These are phyloP conservation scores for Quercus ilex DNA, from an alignment of 306 rosid genomes.

Conservation along the genomic window DNA sequence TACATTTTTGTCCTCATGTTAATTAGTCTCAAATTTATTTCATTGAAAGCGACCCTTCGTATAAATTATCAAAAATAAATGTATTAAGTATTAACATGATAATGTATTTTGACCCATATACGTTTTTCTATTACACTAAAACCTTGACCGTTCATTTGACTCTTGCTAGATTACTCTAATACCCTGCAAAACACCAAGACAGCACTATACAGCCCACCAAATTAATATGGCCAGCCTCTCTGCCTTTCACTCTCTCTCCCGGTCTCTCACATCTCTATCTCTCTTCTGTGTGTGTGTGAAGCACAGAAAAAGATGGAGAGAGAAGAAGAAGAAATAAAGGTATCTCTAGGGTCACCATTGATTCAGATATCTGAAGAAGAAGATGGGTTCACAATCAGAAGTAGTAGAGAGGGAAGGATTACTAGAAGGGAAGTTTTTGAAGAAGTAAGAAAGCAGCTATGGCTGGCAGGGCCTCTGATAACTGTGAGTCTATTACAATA, in stretches of 20 bases:
- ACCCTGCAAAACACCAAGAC: too few species aligned
- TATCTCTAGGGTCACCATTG: slow-evolving; percentile 36
- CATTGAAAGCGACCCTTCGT: too few species aligned
- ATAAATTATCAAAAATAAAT: too few species aligned
- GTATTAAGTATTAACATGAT: too few species aligned
- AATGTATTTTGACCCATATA: too few species aligned
- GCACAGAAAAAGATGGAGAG: slow-evolving; percentile 31
- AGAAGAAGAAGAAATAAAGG: slow-evolving; percentile 27
- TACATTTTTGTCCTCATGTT: too few species aligned
- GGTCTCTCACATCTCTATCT: background rate
- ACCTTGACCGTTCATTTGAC: too few species aligned
- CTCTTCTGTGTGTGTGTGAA: background rate
- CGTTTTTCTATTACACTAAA: too few species aligned
- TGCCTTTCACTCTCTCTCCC: background rate
- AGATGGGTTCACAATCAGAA: background rate
- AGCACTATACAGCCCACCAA: too few species aligned
- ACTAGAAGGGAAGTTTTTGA: slow-evolving; percentile 24
- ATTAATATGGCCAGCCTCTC: too few species aligned
- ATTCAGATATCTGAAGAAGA: slow-evolving; percentile 30
- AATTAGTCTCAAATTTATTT: too few species aligned
- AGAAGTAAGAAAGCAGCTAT: slow-evolving; percentile 69
- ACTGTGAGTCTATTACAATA: slow-evolving; percentile 44
- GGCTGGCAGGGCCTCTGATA: slow-evolving; percentile 78
- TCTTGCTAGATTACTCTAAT: too few species aligned
- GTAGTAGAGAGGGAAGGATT: background rate